Evolutionary conservation across 805 yeast species (phyloP), one percentile per base, ranked within the genome.

Genomic region (Hanseniaspora mollemarum): DNA sequence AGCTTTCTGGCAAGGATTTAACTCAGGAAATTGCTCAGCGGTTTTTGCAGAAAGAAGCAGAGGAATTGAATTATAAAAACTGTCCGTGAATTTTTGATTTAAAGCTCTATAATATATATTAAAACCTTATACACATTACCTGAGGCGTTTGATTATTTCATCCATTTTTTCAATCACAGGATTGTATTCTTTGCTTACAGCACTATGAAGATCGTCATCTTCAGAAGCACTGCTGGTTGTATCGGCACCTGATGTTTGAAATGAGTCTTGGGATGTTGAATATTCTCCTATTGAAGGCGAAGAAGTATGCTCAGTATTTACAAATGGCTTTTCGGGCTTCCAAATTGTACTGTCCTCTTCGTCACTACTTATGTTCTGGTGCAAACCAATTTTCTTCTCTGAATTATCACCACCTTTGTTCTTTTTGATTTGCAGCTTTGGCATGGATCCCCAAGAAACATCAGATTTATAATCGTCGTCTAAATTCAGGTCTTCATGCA

Each of bases 81-180:
- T 42, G 16, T 42, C 26, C 28, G 35, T 31, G n/a, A 4, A 5
- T 39, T 16, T 15, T 39, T n/a, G 5, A 3, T 39, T 25, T 39
- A 43, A 28, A 8, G 16, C 4, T 44, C 35, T 2, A 36, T 24
- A n/a, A 36, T 28, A 9, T 4, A 33, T 24, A 33, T 8, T 32
- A 10, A 5, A 5, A 22, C 5, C 24, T 21, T 24, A 24, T 21
- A 13, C 19, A 21, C 22, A 15, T 24, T 41, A 40, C 2, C 19
- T 25, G 13, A 48, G 18, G 19, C 40, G 40, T 4, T 53, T 57
- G 42, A 66, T 52, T 7, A 71, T 54, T 19, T 59, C 63, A 49
- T 70, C 70, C 54, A 74, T 65, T 55, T 73, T 74, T 22, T 71
- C 70, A 45, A 80, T 67, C 7, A 81, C 68, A 1, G 84, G 83